Evolutionary conservation across 371 early-diverging fungal species (phyloP).

Genomic region (Amoeboradix gromovi): DNA sequence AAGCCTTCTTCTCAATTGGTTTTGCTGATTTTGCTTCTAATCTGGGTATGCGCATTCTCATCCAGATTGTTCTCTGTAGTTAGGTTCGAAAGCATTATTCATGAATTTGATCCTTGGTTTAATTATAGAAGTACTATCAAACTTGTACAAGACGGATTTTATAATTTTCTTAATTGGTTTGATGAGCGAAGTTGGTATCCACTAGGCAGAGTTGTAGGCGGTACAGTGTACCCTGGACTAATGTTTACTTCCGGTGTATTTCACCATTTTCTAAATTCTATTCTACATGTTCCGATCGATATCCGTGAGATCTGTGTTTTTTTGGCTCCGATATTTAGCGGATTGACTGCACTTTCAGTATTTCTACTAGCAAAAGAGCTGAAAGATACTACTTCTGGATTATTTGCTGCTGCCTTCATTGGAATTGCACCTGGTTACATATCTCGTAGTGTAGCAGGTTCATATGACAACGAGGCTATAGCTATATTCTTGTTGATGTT

Average conservation of each 20-base stretch:
- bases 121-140: conserved; percentile 92
- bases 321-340: conserved; percentile 79
- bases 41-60: conserved; percentile 56
- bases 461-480: conserved; percentile 96
- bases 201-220: conserved; percentile 81
- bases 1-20: background rate
- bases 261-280: conserved; percentile 53
- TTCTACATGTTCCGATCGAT: conserved; percentile 68
- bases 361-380: conserved; percentile 65
- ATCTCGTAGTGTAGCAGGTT: conserved; percentile 93
- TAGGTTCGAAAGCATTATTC: conserved; percentile 74
- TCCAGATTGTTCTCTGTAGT: conserved; percentile 84
- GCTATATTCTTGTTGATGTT: conserved; percentile 89
- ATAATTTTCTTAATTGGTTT: conserved; percentile 96
- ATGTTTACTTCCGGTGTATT: conserved; percentile 91
- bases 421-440: conserved; percentile 94
- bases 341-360: conserved; percentile 66
- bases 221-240: conserved; percentile 56
- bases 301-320: conserved; percentile 92
- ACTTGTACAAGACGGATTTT: conserved; percentile 74
- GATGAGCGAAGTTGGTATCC: conserved; percentile 96
- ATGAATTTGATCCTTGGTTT: conserved; percentile 97
- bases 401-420: conserved; percentile 82
- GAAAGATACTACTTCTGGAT: conserved; percentile 61
- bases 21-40: conserved; percentile 38